A percentile compares a stretch with the other conserved stretches of the same genome.
These are phyloP conservation scores for Dioscorea cayenensis DNA, from an alignment of 116 monocot genomes.

Conservation along the genomic window DNA sequence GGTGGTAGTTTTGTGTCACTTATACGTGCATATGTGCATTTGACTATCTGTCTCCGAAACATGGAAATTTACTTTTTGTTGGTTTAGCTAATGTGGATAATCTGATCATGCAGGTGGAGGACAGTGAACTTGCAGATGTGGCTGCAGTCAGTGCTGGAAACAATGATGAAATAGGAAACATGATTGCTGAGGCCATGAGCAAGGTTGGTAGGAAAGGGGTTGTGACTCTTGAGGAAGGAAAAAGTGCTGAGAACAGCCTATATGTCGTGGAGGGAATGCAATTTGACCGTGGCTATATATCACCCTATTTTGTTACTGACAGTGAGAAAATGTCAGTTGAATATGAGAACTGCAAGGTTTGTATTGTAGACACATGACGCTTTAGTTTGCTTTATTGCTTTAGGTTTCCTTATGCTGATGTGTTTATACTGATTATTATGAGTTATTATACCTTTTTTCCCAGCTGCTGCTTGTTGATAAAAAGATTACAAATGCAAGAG, in stretches of 20 bases:
- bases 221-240: slow-evolving; percentile 56
- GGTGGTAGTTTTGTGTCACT: too few species aligned
- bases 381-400: too few species aligned
- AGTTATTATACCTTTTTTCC: background rate
- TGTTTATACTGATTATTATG: background rate
- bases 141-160: slow-evolving; percentile 33
- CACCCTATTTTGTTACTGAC: slow-evolving; percentile 45
- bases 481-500: slow-evolving; percentile 30
- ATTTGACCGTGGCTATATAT: slow-evolving; percentile 48
- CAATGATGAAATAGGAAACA: slow-evolving; percentile 23
- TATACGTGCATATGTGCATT: too few species aligned
- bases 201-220: slow-evolving; percentile 63
- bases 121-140: slow-evolving; percentile 48
- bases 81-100: background rate
- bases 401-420: too few species aligned
- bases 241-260: slow-evolving; percentile 39
- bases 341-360: slow-evolving; percentile 41
- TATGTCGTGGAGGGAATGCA: slow-evolving; percentile 58
- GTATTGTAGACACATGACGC: background rate
- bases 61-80: too few species aligned
- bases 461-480: slow-evolving; percentile 20
- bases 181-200: slow-evolving; percentile 51
- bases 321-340: slow-evolving; percentile 47
- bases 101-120: slow-evolving; percentile 24
- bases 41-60: too few species aligned